A percentile compares a stretch with the other conserved stretches of the same genome.
These are phyloP conservation scores for Cystoisospora suis DNA, from an alignment of 169 alveolate species.

Conservation along the genomic window DNA sequence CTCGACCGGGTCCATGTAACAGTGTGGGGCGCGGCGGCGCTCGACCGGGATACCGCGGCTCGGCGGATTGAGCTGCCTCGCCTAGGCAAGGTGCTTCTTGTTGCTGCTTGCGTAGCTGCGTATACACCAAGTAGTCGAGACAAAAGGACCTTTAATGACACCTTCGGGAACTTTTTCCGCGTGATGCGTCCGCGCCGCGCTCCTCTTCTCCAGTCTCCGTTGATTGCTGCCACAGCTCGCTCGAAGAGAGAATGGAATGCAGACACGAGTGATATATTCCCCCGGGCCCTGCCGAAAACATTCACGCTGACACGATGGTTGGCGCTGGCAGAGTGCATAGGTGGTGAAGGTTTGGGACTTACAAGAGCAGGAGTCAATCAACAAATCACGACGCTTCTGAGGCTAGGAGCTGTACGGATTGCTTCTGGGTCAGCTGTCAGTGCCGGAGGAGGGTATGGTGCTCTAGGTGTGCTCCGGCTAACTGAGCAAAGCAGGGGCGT, in stretches of 20 bases:
- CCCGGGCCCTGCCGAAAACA: constrained; percentile 23
- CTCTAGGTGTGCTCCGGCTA: neutral
- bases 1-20: neutral
- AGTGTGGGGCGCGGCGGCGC: constrained; percentile 45
- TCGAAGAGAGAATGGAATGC: neutral
- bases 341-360: neutral
- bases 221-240: neutral
- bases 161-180: constrained; percentile 38
- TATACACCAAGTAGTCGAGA: constrained; percentile 32
- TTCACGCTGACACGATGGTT: constrained; percentile 51
- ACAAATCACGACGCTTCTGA: constrained; percentile 42
- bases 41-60: constrained; percentile 46
- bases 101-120: constrained; percentile 53
- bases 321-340: constrained; percentile 54
- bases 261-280: constrained; percentile 10
- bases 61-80: constrained; percentile 58
- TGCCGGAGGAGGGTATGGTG: constrained; percentile 3
- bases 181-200: constrained; percentile 20
- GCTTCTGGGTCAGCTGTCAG: neutral
- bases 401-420: constrained; percentile 46
- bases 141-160: neutral
- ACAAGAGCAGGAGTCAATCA: constrained; percentile 27
- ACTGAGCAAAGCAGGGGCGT: neutral
- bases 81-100: constrained; percentile 46
- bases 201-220: neutral